Evolutionary conservation across 2,329 filamentous ascomycete genomes (phyloP), one percentile per base, ranked within the genome.

Genomic region (Zasmidium citrigriseum): DNA sequence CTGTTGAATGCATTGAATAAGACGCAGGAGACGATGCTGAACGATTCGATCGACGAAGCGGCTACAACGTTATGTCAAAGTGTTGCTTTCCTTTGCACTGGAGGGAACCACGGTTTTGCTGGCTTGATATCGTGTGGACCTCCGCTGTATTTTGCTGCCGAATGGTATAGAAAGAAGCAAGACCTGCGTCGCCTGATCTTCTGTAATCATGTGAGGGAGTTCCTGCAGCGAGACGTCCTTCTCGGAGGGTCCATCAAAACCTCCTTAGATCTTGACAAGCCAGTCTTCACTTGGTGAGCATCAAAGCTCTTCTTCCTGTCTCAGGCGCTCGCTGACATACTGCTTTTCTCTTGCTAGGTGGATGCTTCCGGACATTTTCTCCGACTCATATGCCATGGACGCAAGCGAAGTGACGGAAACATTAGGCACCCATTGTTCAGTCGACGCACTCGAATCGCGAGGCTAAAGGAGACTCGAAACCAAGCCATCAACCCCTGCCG

Each of bases 271-370:
- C 46, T 55, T 9, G 27, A 41, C 14, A 55, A 50, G 46, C 46
- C 54, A 12, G 54, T 50, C 16, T 55, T 50, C 27, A 55, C 54
- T 11, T 50, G 54, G 54, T n/a, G n/a, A n/a, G n/a, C n/a, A n/a
- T n/a, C n/a, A n/a, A n/a, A n/a, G n/a, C n/a, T n/a, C n/a, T n/a
- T n/a, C n/a, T n/a, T n/a, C n/a, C n/a, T n/a, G n/a, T n/a, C n/a
- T n/a, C n/a, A n/a, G n/a, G n/a, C n/a, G n/a, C n/a, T n/a, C n/a
- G n/a, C n/a, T n/a, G n/a, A n/a, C n/a, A n/a, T n/a, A n/a, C n/a
- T n/a, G n/a, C n/a, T n/a, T n/a, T n/a, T n/a, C n/a, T n/a, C n/a
- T n/a, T n/a, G n/a, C n/a, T n/a, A n/a, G n/a, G n/a, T 55, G 46
- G 27, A 55, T 55, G 54, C 29, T 45, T 25, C 25, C 53, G 21